Base-by-base conservation (phyloP, 1,139 yeast species). In the Debaryomyces subglobosus region DNA sequence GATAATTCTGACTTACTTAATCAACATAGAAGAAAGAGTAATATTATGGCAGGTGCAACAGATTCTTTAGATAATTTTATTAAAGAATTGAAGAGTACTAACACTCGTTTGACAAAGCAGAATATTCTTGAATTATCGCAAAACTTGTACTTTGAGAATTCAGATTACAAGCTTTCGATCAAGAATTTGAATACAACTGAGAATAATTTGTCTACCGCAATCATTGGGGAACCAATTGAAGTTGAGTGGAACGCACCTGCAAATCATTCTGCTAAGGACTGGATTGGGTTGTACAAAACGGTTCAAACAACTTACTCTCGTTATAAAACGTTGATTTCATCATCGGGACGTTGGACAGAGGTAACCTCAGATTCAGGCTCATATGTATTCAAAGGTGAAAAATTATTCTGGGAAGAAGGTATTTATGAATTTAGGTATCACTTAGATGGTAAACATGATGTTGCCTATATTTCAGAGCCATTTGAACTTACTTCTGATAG, bases 371-470 rank as follows among this genome's bases (percentile, higher is more conserved):
- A 67, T 4, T 57, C 64, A 3, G 95, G 95, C 0, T 56, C 65
- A n/a, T 74, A 81, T 10, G 68, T 60, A 6, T 89, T 89, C 58
- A 66, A 71, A 9, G 76, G 77, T 8, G 75, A 77, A 8, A 68
- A 77, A 44, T 67, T 86, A 42, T 78, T 78, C 58, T 86, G 88
- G 84, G 86, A 85, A 56, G 82, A 79, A 47, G 96, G 96, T 0
- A 74, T 82, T 37, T 89, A 84, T 65, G 95, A 89, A 65, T 78
- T 89, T 59, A 77, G 96, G 64, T 87, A 86, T 59, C 96, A 89
- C 61, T 74, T 80, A 46, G 80, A 78, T 46, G 84, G 83, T 24
- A 81, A 84, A 51, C 96, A 89, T 63, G 86, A 83, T 52, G 96
- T 89, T 25, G 73, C 85, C 33, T 77, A 79, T 50, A 77, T 84